phyloP scores from a whole-genome alignment of 306 rosid genomes.

The Astragalus membranaceus region DNA sequence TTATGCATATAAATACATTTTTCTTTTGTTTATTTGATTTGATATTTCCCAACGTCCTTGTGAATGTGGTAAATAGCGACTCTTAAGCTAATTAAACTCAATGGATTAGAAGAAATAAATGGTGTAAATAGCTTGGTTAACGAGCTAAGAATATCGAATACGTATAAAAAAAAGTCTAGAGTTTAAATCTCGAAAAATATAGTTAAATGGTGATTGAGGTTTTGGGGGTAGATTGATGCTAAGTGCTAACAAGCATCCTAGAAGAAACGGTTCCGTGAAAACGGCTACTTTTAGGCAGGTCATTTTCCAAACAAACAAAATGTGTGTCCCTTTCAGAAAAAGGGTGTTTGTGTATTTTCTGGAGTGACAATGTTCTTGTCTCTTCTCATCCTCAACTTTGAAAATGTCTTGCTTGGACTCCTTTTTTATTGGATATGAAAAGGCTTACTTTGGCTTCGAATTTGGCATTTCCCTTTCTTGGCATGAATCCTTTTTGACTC shows the following conservation, averaged over 20 bases:
- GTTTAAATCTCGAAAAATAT: too few relatives aligned
- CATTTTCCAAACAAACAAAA: slow-evolving; percentile 25
- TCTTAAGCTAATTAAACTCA: neutral
- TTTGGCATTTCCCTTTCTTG: slow-evolving; percentile 57
- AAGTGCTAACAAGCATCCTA: slow-evolving; percentile 23
- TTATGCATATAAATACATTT: neutral
- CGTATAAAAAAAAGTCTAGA: too few relatives aligned
- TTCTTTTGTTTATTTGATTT: neutral
- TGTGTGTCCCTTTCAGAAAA: slow-evolving; percentile 51
- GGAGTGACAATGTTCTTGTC: neutral
- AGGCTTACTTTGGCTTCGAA: slow-evolving; percentile 51
- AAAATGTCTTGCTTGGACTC: slow-evolving; percentile 42
- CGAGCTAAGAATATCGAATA: too few relatives aligned
- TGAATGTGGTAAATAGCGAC: neutral
- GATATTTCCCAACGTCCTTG: neutral
- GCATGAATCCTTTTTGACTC: slow-evolving; percentile 74
- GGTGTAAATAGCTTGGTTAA: neutral
- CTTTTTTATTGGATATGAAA: slow-evolving; percentile 31
- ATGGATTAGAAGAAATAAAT: slow-evolving; percentile 5
- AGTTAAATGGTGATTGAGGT: too few relatives aligned
- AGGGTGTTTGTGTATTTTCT: slow-evolving; percentile 15
- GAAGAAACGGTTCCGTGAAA: slow-evolving; percentile 35
- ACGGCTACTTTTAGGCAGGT: slow-evolving; percentile 41
- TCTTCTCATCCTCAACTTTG: slow-evolving; percentile 1
- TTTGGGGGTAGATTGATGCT: too few relatives aligned